phyloP scores from a whole-genome alignment of 306 rosid genomes.

The Calophaca sinica region DNA sequence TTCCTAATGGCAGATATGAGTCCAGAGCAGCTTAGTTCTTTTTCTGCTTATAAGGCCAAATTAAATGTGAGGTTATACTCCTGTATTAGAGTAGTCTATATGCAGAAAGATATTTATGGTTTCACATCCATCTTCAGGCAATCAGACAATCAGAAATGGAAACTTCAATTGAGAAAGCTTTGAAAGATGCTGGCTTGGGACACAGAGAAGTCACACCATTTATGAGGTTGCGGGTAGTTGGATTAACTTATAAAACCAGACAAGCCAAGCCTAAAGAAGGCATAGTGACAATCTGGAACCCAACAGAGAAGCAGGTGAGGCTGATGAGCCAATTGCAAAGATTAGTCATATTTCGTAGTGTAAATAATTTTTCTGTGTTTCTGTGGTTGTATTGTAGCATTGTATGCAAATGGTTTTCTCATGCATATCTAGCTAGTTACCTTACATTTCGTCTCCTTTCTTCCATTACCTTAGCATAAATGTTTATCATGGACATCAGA shows the following conservation, averaged over 20 bases:
- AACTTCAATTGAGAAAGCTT: constrained; percentile 74
- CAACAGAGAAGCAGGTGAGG: constrained; percentile 83
- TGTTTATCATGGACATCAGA: constrained; percentile 16
- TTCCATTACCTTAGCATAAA: constrained; percentile 13
- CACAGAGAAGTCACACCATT: constrained; percentile 79
- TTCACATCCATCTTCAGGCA: constrained; percentile 62
- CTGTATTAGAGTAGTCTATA: constrained; percentile 40
- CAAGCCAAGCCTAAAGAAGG: constrained; percentile 71
- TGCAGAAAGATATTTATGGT: constrained; percentile 45
- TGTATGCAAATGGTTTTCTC: no score
- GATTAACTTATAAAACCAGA: constrained; percentile 59
- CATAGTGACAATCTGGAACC: constrained; percentile 88
- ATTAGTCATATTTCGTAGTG: background rate
- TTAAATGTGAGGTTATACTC: constrained; percentile 63
- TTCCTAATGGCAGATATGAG: constrained; percentile 94
- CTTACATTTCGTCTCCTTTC: constrained; percentile 3
- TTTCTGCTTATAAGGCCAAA: constrained; percentile 73
- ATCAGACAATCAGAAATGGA: constrained; percentile 73
- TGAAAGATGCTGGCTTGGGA: constrained; percentile 72
- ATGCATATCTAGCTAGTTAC: no score
- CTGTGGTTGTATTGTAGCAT: no score
- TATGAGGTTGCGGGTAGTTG: constrained; percentile 82
- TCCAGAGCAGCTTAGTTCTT: constrained; percentile 77
- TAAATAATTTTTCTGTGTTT: constrained; percentile 9
- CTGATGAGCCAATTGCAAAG: constrained; percentile 54